These are phyloP conservation scores for Selaginella tamariscina DNA, from an alignment of 75 land plant species.

Conservation along the genomic window DNA sequence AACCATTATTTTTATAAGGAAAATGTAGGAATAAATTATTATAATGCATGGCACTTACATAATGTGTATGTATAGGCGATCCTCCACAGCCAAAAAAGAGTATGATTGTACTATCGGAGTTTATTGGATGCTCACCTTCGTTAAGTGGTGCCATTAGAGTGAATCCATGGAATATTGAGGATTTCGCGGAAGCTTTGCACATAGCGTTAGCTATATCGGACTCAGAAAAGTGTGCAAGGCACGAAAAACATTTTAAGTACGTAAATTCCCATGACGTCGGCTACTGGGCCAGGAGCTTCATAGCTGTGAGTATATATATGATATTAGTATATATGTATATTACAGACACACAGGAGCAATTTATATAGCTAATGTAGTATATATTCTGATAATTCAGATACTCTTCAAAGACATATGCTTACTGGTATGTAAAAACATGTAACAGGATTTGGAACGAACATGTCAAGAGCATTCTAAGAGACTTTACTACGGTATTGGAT, in stretches of 20 bases:
- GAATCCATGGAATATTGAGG: conserved; percentile 10
- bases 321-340: too few relatives aligned
- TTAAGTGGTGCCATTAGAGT: conserved; percentile 8
- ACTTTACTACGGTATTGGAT: conserved; percentile 5
- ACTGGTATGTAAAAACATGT: too few relatives aligned
- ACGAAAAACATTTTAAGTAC: conserved; percentile 11
- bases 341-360: too few relatives aligned
- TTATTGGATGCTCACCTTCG: conserved; percentile 8
- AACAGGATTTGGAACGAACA: conserved; percentile 8
- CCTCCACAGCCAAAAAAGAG: neutral
- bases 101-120: conserved; percentile 5
- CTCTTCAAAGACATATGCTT: too few relatives aligned
- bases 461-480: conserved; percentile 1
- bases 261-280: conserved; percentile 10
- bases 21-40: conserved; percentile 34
- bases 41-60: conserved; percentile 30
- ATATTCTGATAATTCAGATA: too few relatives aligned
- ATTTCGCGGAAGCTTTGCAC: neutral
- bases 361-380: too few relatives aligned
- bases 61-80: neutral
- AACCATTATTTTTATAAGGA: neutral
- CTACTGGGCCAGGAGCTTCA: conserved; percentile 7
- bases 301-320: too few relatives aligned
- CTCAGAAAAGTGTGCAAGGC: conserved; percentile 8
- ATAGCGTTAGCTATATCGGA: neutral